Conservation (phyloP, 1,284 basidiomycete genomes). For the Cryptococcus deneoformans region DNA sequence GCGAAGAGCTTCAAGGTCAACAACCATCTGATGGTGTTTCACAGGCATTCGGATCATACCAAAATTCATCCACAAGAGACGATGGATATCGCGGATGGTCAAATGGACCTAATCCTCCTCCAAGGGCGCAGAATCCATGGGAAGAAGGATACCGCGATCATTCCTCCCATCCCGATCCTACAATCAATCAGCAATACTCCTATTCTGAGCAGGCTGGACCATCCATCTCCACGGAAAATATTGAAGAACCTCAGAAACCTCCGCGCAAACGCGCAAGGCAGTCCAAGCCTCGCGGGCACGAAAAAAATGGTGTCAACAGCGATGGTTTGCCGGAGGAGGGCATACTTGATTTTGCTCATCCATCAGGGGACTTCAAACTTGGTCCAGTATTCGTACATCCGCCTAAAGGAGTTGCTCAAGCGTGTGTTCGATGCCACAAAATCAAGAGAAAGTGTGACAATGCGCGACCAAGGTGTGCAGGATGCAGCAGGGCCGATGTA, state of each 20-base stretch:
- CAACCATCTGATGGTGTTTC: neutral
- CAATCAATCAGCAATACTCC: neutral
- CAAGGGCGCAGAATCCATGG: slow-evolving; percentile 16
- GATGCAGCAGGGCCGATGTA: slow-evolving; percentile 39
- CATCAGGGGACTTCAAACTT: slow-evolving; percentile 26
- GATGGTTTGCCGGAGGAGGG: slow-evolving; percentile 18
- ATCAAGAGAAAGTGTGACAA: slow-evolving; percentile 46
- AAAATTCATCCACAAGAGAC: slow-evolving; percentile 16
- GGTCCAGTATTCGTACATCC: slow-evolving; percentile 43
- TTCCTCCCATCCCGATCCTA: neutral
- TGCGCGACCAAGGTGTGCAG: slow-evolving; percentile 35
- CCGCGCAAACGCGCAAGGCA: slow-evolving; percentile 14
- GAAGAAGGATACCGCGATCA: slow-evolving; percentile 22
- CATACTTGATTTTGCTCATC: slow-evolving; percentile 31
- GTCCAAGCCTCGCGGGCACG: slow-evolving; percentile 11
- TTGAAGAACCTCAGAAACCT: slow-evolving; percentile 11
- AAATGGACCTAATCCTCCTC: neutral
- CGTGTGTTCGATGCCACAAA: slow-evolving; percentile 42
- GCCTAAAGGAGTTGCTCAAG: slow-evolving; percentile 35
- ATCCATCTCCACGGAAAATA: neutral
- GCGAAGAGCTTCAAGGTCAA: neutral
- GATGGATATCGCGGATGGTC: slow-evolving; percentile 6
- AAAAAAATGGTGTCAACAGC: slow-evolving; percentile 1
- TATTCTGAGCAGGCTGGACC: neutral
- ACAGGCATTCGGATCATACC: slow-evolving; percentile 9